Percentiles rank a stretch among this genome's conserved stretches.
Evolutionary conservation across 2,329 filamentous ascomycete species (phyloP).

Genomic region (Aschersonia sp.): DNA sequence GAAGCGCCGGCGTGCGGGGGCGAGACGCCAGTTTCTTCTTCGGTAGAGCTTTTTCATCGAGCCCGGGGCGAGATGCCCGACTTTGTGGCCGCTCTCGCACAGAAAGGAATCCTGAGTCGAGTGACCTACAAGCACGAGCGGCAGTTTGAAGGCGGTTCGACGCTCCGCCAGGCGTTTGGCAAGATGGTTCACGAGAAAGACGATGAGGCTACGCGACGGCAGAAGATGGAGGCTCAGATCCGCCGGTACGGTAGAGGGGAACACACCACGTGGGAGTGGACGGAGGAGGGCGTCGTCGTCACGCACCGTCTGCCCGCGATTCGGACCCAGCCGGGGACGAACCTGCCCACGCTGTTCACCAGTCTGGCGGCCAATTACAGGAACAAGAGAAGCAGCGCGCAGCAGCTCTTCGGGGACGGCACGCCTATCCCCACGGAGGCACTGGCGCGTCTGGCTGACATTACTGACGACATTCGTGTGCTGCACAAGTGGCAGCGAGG

Average conservation of each 20-base stretch:
- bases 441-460: conserved; percentile 22
- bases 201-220: conserved; percentile 21
- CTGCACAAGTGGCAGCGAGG: conserved; percentile 30
- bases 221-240: conserved; percentile 35
- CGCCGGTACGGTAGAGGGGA: conserved; percentile 26
- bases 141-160: background rate
- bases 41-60: conserved; percentile 28
- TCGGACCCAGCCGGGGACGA: conserved; percentile 29
- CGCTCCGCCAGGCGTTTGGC: conserved; percentile 19
- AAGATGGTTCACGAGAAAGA: conserved; percentile 29
- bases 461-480: conserved; percentile 32
- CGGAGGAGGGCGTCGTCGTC: conserved; percentile 24
- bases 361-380: conserved; percentile 29
- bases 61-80: conserved; percentile 30
- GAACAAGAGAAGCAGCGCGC: conserved; percentile 19
- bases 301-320: conserved; percentile 30
- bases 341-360: conserved; percentile 30
- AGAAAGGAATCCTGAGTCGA: conserved; percentile 19
- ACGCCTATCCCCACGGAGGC: conserved; percentile 30
- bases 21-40: conserved; percentile 31
- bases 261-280: conserved; percentile 33
- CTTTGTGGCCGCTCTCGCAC: conserved; percentile 24
- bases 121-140: background rate
- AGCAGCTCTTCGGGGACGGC: conserved; percentile 29
- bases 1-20: conserved; percentile 19